These are phyloP conservation scores for Botrytis cinerea DNA, from an alignment of 2,329 filamentous ascomycete genomes.

Conservation along the genomic window DNA sequence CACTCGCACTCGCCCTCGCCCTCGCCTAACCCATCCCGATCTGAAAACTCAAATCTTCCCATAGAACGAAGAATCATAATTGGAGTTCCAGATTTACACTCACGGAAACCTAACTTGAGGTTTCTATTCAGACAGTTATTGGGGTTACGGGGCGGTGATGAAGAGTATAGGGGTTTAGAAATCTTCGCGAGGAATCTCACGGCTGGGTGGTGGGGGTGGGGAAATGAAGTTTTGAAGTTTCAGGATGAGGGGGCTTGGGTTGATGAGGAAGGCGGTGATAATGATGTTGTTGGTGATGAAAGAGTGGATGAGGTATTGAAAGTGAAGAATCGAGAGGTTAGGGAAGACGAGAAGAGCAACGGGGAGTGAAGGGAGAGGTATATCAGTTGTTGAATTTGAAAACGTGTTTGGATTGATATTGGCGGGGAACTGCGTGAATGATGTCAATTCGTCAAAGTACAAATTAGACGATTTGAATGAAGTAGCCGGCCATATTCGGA, in stretches of 20 bases:
- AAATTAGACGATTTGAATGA: not conserved
- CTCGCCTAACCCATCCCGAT: not conserved
- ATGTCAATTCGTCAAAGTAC: not conserved
- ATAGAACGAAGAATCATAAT: conserved; percentile 53
- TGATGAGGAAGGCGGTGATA: not conserved
- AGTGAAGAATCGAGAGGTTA: not conserved
- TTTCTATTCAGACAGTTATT: conserved; percentile 59
- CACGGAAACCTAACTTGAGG: conserved; percentile 73
- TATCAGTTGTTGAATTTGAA: not conserved
- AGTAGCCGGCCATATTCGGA: not conserved
- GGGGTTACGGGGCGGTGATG: conserved; percentile 33
- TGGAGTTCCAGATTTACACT: conserved; percentile 74
- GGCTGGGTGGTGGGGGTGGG: conserved; percentile 77
- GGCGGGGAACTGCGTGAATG: not conserved
- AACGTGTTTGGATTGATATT: not conserved
- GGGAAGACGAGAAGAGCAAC: not conserved
- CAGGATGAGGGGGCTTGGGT: conserved; percentile 57
- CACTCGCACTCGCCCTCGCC: no score
- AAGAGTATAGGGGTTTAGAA: conserved; percentile 63
- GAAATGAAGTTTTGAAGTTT: conserved; percentile 70
- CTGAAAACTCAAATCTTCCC: not conserved
- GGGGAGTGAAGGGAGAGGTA: not conserved
- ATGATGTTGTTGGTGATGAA: not conserved
- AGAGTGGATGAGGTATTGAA: not conserved
- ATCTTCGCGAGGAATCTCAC: conserved; percentile 76